Evolutionary conservation across 169 alveolate genomes (phyloP).

Genomic region (Cryptosporidium felis): DNA sequence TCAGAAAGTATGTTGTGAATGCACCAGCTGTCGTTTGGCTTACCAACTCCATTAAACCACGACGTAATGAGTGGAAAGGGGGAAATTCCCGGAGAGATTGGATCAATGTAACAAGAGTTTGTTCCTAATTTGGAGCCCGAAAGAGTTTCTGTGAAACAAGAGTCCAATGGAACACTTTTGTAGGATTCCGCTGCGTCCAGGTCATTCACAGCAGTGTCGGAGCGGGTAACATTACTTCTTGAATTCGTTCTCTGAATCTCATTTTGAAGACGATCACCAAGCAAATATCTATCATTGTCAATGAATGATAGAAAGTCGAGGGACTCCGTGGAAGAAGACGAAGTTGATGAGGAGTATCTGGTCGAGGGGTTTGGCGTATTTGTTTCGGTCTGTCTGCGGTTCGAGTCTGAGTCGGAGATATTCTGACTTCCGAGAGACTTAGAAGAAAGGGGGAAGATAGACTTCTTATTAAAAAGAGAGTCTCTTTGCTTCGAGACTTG

Average conservation of each 20-base stretch:
- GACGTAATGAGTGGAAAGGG: slow-evolving; percentile 62
- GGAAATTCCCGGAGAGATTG: slow-evolving; percentile 54
- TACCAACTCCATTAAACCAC: slow-evolving; percentile 70
- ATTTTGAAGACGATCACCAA: neutral
- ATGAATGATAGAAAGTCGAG: slow-evolving; percentile 17
- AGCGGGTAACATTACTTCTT: no score
- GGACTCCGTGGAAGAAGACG: slow-evolving; percentile 29
- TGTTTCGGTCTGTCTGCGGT: neutral
- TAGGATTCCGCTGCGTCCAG: no score
- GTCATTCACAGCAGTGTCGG: no score
- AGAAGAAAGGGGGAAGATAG: slow-evolving; percentile 18
- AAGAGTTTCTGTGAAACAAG: neutral
- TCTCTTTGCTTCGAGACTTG: slow-evolving; percentile 62
- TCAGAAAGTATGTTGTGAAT: slow-evolving; percentile 68
- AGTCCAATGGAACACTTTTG: no score
- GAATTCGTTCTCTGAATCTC: neutral
- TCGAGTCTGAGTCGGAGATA: neutral
- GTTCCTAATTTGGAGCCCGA: neutral
- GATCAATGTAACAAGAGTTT: slow-evolving; percentile 28
- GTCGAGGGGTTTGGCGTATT: slow-evolving; percentile 58
- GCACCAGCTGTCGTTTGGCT: slow-evolving; percentile 66
- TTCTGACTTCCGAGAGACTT: slow-evolving; percentile 15
- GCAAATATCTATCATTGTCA: neutral
- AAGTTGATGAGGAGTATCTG: slow-evolving; percentile 24
- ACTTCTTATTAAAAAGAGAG: neutral